Percentiles rank a stretch among this genome's conserved stretches.
These are phyloP conservation scores for Williopsis jadinii DNA, from an alignment of 1,139 yeast species.

Conservation along the genomic window DNA sequence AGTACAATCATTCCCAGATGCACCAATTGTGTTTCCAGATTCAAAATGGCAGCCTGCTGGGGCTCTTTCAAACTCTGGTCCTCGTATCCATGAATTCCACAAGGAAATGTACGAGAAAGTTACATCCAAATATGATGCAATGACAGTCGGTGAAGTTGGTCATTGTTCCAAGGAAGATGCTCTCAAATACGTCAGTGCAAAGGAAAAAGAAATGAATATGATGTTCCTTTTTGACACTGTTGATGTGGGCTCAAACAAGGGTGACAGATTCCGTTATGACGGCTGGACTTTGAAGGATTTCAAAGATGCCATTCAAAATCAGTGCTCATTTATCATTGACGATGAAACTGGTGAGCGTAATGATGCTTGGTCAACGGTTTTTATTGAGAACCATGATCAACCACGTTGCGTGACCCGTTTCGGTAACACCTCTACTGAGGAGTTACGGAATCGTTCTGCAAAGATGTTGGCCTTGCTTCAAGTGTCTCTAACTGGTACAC, in stretches of 20 bases:
- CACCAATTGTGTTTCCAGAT: slow-evolving; percentile 38
- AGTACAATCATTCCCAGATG: slow-evolving; percentile 40
- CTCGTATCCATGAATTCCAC: slow-evolving; percentile 51
- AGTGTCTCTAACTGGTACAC: slow-evolving; percentile 45
- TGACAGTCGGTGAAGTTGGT: slow-evolving; percentile 55
- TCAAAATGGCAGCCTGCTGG: slow-evolving; percentile 35
- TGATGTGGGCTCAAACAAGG: slow-evolving; percentile 34
- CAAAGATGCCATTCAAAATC: slow-evolving; percentile 33
- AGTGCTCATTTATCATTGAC: slow-evolving; percentile 28
- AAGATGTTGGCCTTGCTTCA: slow-evolving; percentile 43
- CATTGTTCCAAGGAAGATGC: slow-evolving; percentile 36
- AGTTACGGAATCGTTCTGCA: slow-evolving; percentile 28
- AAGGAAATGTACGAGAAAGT: slow-evolving; percentile 42
- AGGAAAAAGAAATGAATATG: slow-evolving; percentile 44
- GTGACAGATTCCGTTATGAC: slow-evolving; percentile 29
- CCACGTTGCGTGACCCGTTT: slow-evolving; percentile 47
- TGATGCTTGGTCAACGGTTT: slow-evolving; percentile 56
- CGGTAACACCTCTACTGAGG: slow-evolving; percentile 35
- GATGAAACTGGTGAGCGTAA: slow-evolving; percentile 30
- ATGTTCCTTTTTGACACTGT: slow-evolving; percentile 43
- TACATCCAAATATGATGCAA: slow-evolving; percentile 41
- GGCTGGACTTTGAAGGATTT: slow-evolving; percentile 36
- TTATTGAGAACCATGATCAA: slow-evolving; percentile 54
- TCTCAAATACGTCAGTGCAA: slow-evolving; percentile 42
- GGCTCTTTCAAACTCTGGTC: slow-evolving; percentile 35